A percentile compares a stretch with the other conserved stretches of the same genome.
Evolutionary conservation across 148 eudicot species (phyloP).

Genomic region (Chenopodium berlandieri): DNA sequence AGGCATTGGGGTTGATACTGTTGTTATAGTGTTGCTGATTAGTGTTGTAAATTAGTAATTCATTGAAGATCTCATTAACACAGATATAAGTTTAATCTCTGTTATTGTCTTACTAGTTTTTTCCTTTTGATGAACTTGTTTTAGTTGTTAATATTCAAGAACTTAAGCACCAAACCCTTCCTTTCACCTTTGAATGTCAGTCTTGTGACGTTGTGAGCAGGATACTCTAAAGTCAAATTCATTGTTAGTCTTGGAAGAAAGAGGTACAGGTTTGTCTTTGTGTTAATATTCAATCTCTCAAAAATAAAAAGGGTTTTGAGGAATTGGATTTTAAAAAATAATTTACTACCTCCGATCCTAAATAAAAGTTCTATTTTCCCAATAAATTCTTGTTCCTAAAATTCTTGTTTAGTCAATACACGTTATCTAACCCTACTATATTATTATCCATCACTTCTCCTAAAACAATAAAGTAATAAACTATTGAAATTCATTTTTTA

Average conservation of each 20-base stretch:
- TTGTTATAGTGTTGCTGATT: neutral
- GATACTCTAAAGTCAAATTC: neutral
- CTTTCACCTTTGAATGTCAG: neutral
- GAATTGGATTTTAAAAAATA: no score
- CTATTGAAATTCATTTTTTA: no score
- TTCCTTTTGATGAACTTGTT: no score
- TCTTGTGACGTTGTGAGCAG: neutral
- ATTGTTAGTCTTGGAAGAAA: neutral
- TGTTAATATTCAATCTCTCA: neutral
- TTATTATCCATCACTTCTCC: no score
- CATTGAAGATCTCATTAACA: neutral
- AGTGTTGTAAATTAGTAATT: constrained; percentile 2
- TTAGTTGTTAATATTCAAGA: no score
- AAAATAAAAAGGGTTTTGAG: neutral
- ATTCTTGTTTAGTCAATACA: no score
- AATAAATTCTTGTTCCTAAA: no score
- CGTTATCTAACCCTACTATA: no score
- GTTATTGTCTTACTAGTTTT: neutral
- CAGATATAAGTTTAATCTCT: neutral
- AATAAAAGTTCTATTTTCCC: no score
- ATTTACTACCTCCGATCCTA: no score
- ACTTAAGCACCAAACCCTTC: neutral
- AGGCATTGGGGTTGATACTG: neutral
- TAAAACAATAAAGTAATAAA: no score
- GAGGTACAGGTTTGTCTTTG: no score